Conservation (phyloP, 2,329 filamentous ascomycete species). For the Colletotrichum spaethianum region DNA sequence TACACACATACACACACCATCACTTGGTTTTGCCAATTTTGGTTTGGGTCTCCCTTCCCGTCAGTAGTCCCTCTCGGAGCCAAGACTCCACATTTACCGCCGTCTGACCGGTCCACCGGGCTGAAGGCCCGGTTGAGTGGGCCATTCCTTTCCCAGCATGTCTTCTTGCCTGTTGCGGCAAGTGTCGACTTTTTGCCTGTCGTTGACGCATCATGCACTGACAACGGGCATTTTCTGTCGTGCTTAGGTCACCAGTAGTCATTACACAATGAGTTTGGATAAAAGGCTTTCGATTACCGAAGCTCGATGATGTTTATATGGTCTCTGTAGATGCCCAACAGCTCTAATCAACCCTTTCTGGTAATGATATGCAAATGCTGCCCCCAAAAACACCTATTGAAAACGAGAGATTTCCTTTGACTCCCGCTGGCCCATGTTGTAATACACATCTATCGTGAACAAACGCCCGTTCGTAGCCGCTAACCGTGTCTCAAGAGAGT, state of each 20-base stretch:
- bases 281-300: not conserved
- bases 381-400: not conserved
- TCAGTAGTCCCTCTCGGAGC: constrained; percentile 13
- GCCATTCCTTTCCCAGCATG: constrained; percentile 12
- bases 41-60: constrained; percentile 26
- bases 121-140: constrained; percentile 9
- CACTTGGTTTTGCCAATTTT: constrained; percentile 13
- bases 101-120: constrained; percentile 22
- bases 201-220: constrained; percentile 18
- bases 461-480: constrained; percentile 12
- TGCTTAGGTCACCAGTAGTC: not conserved
- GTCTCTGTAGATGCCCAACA: constrained; percentile 18
- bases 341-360: constrained; percentile 24
- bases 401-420: not conserved
- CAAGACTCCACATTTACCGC: constrained; percentile 26
- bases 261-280: not conserved
- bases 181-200: not conserved
- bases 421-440: constrained; percentile 27
- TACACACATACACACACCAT: not conserved
- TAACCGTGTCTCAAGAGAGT: not conserved
- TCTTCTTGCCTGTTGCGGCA: constrained; percentile 18
- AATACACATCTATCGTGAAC: constrained; percentile 26
- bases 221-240: not conserved
- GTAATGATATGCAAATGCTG: constrained; percentile 31
- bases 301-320: constrained; percentile 9